phyloP scores from a whole-genome alignment of 305 asterid species.

The Plantago lanceolata region DNA sequence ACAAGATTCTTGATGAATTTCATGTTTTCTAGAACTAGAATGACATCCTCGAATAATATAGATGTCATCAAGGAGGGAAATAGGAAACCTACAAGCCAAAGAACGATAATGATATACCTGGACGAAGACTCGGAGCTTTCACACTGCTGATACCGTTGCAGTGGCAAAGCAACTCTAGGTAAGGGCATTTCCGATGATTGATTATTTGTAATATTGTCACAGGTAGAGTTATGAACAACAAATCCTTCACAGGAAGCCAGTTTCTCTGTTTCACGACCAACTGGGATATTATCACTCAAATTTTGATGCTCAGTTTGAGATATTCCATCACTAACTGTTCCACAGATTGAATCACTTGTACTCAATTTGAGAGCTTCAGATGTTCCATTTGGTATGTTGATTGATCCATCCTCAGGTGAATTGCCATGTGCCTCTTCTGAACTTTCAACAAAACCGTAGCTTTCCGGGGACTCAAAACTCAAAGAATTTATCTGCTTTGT shows the following conservation, averaged over 20 bases:
- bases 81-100: neutral
- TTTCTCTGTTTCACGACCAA: constrained; percentile 43
- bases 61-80: neutral
- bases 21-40: too few relatives aligned
- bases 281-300: constrained; percentile 32
- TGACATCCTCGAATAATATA: neutral
- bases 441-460: constrained; percentile 39
- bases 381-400: constrained; percentile 30
- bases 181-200: constrained; percentile 46
- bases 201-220: constrained; percentile 33
- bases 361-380: constrained; percentile 45
- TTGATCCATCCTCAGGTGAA: constrained; percentile 16
- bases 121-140: constrained; percentile 86
- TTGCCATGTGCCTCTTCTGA: constrained; percentile 46
- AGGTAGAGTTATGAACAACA: constrained; percentile 31
- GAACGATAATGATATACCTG: constrained; percentile 43
- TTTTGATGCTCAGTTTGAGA: constrained; percentile 41
- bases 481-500: constrained; percentile 63
- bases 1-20: too few relatives aligned
- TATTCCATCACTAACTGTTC: constrained; percentile 32
- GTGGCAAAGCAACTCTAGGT: constrained; percentile 54
- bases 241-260: constrained; percentile 35
- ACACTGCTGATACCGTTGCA: constrained; percentile 56
- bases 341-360: constrained; percentile 40
- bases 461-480: constrained; percentile 53